A percentile compares a stretch with the other conserved stretches of the same genome.
Evolutionary conservation across 371 early-diverging fungal species (phyloP).

Genomic region (Mucor irregularis): DNA sequence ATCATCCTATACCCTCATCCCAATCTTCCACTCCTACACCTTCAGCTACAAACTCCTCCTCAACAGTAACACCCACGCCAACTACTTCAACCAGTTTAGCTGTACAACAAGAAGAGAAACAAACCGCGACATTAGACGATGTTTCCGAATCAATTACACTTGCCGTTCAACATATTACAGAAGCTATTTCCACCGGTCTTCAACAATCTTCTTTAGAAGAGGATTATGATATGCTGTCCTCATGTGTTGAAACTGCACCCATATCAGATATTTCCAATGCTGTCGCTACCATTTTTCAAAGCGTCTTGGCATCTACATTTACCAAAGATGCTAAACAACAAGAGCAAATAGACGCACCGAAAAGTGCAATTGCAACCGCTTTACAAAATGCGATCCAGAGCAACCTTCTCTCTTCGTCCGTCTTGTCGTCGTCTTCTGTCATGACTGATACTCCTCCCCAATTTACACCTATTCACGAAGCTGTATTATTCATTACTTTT

Average conservation of each 20-base stretch:
- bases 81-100: too few relatives aligned
- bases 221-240: not conserved
- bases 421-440: too few relatives aligned
- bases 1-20: too few relatives aligned
- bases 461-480: constrained; percentile 9
- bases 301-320: not conserved
- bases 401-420: not conserved
- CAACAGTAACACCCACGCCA: too few relatives aligned
- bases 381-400: not conserved
- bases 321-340: too few relatives aligned
- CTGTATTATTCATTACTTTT: not conserved
- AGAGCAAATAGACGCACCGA: not conserved
- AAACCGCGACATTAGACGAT: too few relatives aligned
- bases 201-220: not conserved
- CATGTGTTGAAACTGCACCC: not conserved
- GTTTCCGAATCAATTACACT: not conserved
- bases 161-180: constrained; percentile 3
- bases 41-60: not conserved
- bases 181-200: constrained; percentile 1
- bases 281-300: not conserved
- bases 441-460: too few relatives aligned
- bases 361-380: not conserved
- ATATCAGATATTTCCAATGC: not conserved
- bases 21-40: too few relatives aligned
- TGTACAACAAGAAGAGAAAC: too few relatives aligned